Evolutionary conservation across 2,329 filamentous ascomycete species (phyloP).

Genomic region (Thermoascus crustaceus): DNA sequence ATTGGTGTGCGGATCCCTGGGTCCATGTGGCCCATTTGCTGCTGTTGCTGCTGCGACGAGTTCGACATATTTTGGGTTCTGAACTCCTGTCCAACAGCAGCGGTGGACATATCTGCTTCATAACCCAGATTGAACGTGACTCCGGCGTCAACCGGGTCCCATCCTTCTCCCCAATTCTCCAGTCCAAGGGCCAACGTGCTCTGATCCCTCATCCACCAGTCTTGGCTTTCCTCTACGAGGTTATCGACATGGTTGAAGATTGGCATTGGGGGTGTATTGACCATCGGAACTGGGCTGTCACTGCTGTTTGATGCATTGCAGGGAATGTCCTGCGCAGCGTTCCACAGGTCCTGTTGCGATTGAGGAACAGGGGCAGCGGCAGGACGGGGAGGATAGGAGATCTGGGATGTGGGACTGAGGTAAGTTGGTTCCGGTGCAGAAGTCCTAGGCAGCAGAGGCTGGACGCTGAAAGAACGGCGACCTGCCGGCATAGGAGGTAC

Average conservation of each 20-base stretch:
- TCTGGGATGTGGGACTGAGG: slow-evolving; percentile 17
- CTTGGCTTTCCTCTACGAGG: slow-evolving; percentile 54
- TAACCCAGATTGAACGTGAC: slow-evolving; percentile 9
- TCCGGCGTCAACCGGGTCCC: slow-evolving; percentile 15
- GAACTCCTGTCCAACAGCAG: neutral
- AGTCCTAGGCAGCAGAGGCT: slow-evolving; percentile 14
- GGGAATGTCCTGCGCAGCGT: slow-evolving; percentile 17
- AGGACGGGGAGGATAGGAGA: slow-evolving; percentile 12
- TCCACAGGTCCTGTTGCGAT: slow-evolving; percentile 28
- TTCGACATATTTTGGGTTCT: neutral
- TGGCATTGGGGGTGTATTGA: slow-evolving; percentile 39
- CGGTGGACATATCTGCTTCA: slow-evolving; percentile 5
- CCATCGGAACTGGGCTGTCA: slow-evolving; percentile 23
- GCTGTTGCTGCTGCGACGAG: neutral
- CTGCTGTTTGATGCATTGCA: slow-evolving; percentile 14
- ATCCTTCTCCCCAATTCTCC: slow-evolving; percentile 48
- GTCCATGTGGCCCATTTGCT: slow-evolving; percentile 1
- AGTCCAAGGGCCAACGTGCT: slow-evolving; percentile 53
- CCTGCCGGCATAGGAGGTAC: slow-evolving; percentile 14
- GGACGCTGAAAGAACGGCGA: slow-evolving; percentile 12
- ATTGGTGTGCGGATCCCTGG: too few relatives aligned
- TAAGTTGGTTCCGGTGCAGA: slow-evolving; percentile 26
- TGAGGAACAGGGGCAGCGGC: too few relatives aligned
- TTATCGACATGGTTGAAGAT: slow-evolving; percentile 54
- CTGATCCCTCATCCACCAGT: slow-evolving; percentile 59